Conservation (phyloP, 495 filamentous ascomycete species). For the Xylaria bambusicola region DNA sequence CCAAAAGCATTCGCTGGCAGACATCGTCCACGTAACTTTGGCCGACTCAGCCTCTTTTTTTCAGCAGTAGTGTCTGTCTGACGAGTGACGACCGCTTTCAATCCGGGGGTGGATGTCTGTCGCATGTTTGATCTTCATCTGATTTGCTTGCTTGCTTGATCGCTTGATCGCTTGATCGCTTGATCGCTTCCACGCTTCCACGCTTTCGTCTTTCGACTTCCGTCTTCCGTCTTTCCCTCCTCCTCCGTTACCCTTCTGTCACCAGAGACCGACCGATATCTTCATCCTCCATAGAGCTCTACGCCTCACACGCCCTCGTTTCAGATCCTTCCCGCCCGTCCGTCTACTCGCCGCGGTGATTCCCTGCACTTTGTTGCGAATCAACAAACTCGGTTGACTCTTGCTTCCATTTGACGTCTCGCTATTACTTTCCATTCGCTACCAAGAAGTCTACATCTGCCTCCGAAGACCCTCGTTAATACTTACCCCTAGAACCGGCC, state of each 20-base stretch:
- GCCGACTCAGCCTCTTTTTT: conserved; percentile 9
- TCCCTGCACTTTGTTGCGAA: neutral
- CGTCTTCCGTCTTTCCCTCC: neutral
- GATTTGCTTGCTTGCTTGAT: too few species aligned
- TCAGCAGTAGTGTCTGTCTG: neutral
- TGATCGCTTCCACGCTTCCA: neutral
- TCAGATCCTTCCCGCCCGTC: neutral
- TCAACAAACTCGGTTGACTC: neutral
- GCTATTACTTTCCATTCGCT: too few species aligned
- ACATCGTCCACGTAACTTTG: neutral
- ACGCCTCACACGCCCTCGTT: neutral
- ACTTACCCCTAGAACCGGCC: too few species aligned
- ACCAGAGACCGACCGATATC: too few species aligned
- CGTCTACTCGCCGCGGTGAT: neutral
- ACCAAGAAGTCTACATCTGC: too few species aligned
- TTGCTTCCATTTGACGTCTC: too few species aligned
- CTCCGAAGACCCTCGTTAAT: too few species aligned
- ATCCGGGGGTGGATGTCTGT: neutral
- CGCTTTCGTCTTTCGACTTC: neutral
- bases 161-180: too few species aligned
- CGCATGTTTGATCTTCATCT: conserved; percentile 4
- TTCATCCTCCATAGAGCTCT: too few species aligned
- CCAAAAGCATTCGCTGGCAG: neutral
- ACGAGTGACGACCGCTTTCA: too few species aligned
- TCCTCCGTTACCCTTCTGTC: too few species aligned